Percentiles rank a stretch among this genome's conserved stretches.
phyloP scores from a whole-genome alignment of 2,329 filamentous ascomycete genomes.

The Aspergillus bombycis region DNA sequence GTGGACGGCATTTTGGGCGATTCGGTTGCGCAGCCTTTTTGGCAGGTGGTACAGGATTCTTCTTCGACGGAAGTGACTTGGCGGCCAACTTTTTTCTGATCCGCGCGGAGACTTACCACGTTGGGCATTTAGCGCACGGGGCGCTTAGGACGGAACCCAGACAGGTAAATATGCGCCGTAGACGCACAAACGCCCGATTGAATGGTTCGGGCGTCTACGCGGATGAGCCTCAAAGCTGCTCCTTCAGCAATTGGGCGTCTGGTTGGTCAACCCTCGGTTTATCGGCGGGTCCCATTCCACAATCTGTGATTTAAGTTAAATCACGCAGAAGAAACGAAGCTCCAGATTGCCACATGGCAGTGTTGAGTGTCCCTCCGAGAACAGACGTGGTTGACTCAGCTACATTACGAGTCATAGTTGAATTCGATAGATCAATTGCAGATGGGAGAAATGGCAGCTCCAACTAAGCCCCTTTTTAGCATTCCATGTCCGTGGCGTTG shows the following conservation, averaged over 20 bases:
- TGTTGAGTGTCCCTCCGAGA: neutral
- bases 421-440: neutral
- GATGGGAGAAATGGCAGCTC: neutral
- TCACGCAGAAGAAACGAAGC: neutral
- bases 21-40: neutral
- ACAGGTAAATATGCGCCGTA: constrained; percentile 13
- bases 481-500: neutral
- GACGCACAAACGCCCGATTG: constrained; percentile 25
- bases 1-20: constrained; percentile 75
- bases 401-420: neutral
- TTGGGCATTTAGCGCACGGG: constrained; percentile 14
- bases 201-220: constrained; percentile 9
- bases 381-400: neutral
- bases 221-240: constrained; percentile 5
- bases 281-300: constrained; percentile 6
- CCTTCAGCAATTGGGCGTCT: neutral
- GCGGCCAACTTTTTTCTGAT: constrained; percentile 28
- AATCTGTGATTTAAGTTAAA: neutral
- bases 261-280: neutral
- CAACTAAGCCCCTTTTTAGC: neutral
- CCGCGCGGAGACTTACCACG: constrained; percentile 26
- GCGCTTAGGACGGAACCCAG: constrained; percentile 7
- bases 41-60: neutral
- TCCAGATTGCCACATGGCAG: neutral
- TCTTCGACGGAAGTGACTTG: constrained; percentile 6